Percentiles rank a stretch among this genome's conserved stretches.
These are phyloP conservation scores for Sordaria brevicollis DNA, from an alignment of 495 filamentous ascomycete species.

Conservation along the genomic window DNA sequence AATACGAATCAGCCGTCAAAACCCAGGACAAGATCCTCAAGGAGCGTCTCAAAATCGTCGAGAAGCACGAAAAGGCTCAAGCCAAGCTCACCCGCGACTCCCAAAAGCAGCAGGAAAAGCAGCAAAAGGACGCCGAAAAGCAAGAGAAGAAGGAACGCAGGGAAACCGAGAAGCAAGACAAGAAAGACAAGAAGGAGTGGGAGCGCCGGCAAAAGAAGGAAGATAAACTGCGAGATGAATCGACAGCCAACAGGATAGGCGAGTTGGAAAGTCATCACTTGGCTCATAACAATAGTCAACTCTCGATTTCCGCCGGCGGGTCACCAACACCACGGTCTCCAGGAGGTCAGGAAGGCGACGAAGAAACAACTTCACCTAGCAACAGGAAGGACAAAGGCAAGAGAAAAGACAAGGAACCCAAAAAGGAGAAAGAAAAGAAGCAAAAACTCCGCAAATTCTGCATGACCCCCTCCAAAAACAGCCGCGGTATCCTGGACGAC, in stretches of 20 bases:
- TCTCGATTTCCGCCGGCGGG: too few species aligned
- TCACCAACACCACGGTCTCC: constrained; percentile 9
- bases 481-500: constrained; percentile 42
- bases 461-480: constrained; percentile 47
- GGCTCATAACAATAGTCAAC: constrained; percentile 6
- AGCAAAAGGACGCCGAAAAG: constrained; percentile 24
- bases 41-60: constrained; percentile 44
- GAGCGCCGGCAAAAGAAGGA: constrained; percentile 11
- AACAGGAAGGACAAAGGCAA: background rate
- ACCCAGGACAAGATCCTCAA: constrained; percentile 51
- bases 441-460: constrained; percentile 66
- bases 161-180: constrained; percentile 14
- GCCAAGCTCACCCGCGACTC: too few species aligned
- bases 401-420: background rate
- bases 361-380: background rate
- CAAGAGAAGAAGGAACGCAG: constrained; percentile 25
- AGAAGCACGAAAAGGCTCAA: constrained; percentile 43
- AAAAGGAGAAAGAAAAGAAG: constrained; percentile 27
- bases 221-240: constrained; percentile 10
- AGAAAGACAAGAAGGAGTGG: constrained; percentile 10
- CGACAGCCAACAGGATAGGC: background rate
- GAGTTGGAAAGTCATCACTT: background rate
- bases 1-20: constrained; percentile 51
- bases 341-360: constrained; percentile 1
- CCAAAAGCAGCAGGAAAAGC: too few species aligned